A percentile compares a stretch with the other conserved stretches of the same genome.
phyloP scores from a whole-genome alignment of 164 flowering plant genomes.

The Taxillus chinensis region DNA sequence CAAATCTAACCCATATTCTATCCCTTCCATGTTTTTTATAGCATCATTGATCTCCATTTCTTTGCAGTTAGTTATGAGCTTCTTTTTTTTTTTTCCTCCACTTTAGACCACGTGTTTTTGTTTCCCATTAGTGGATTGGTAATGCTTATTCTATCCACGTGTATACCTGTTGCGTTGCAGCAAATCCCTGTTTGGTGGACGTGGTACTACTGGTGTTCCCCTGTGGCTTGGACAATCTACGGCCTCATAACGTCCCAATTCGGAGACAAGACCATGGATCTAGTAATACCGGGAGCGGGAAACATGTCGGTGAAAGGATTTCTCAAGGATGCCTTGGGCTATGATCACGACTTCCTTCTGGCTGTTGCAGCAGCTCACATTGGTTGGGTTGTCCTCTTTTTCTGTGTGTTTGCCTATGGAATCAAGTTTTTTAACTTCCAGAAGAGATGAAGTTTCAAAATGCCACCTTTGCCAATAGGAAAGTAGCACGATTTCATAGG shows the following conservation, averaged over 20 bases:
- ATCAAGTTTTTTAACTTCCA: slow-evolving; percentile 80
- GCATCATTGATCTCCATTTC: too few species aligned
- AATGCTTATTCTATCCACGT: background rate
- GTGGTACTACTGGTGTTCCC: slow-evolving; percentile 85
- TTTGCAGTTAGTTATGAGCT: too few species aligned
- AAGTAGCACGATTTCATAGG: too few species aligned
- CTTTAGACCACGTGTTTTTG: too few species aligned
- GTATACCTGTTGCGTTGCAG: slow-evolving; percentile 33
- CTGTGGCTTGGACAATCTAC: slow-evolving; percentile 65
- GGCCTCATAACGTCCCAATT: slow-evolving; percentile 64
- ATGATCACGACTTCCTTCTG: slow-evolving; percentile 52
- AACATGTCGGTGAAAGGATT: slow-evolving; percentile 22
- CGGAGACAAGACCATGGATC: slow-evolving; percentile 21
- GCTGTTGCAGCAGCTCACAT: slow-evolving; percentile 48
- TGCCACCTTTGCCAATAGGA: too few species aligned
- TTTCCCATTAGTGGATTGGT: too few species aligned
- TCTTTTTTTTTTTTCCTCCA: too few species aligned
- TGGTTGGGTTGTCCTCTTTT: slow-evolving; percentile 43
- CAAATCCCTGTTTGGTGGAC: slow-evolving; percentile 86
- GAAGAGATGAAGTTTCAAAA: slow-evolving; percentile 27
- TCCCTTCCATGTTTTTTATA: too few species aligned
- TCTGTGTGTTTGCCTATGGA: slow-evolving; percentile 52
- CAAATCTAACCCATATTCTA: too few species aligned
- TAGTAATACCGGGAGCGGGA: slow-evolving; percentile 41
- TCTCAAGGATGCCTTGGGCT: slow-evolving; percentile 40